Base-by-base conservation (phyloP, 148 eudicot species). In the Dysphania ambrosioides region DNA sequence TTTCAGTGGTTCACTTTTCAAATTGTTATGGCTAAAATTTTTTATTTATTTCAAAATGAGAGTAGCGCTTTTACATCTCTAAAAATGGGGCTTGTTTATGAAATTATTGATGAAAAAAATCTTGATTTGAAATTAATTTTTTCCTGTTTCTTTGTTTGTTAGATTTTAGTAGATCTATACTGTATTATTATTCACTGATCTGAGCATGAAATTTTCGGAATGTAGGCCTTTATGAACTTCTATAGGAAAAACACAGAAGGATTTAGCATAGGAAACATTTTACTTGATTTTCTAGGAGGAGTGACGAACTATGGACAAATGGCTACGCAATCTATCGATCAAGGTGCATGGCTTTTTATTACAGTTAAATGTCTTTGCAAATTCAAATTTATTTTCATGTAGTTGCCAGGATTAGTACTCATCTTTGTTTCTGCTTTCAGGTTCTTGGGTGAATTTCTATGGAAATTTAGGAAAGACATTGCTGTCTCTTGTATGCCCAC, bases 391-490 rank as follows among this genome's bases (percentile, higher is more conserved):
- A n/a, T n/a, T 51, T 11, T 6, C 34, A 26, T 23, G 18, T 30
- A 41, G 71, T 19, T 30, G 42, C 30, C 15, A 62, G 16, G 9
- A 26, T 26, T 26, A 59, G 10, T 32, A 7, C 24, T 42, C 16
- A 16, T 66, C 12, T 56, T 16, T 19, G 26, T 62, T 51, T 65
- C 34, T 36, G 8, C 27, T 29, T 61, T 60, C 78, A 90, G 96
- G 85, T 79, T 90, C 95, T 3, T 92, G 97, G 95, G 88, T 90
- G 69, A 93, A 93, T 84, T 93, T 93, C 72, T 88, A 90, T 70
- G 97, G 97, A 42, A 93, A 93, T 81, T 76, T 93, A 2, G 97
- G 97, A 57, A 93, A 93, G 81, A 90, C 96, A 42, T 66, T 90
- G 81, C 84, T 90, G 30, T 92, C 97, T 26, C 78, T 87, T 85